Conservation (phyloP, 1,139 yeast genomes). For the Saccharomyces hybrid region DNA sequence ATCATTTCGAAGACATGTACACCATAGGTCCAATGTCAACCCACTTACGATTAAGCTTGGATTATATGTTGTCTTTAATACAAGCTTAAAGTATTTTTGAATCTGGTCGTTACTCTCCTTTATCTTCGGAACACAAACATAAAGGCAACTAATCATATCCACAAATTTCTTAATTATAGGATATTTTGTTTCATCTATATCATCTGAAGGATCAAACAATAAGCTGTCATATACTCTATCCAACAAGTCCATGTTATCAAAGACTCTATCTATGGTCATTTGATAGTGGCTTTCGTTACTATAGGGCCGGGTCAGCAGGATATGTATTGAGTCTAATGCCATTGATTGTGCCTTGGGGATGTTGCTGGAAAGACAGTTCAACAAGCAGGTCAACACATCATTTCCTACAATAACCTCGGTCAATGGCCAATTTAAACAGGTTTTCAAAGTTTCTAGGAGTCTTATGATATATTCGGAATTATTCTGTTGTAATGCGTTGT, state of each 20-base stretch:
- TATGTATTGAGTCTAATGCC: conserved; percentile 87
- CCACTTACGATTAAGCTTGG: conserved; percentile 88
- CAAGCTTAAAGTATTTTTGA: conserved; percentile 57
- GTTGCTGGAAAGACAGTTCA: conserved; percentile 54
- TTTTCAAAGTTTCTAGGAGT: conserved; percentile 73
- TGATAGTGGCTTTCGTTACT: conserved; percentile 64
- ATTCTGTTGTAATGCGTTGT: conserved; percentile 41
- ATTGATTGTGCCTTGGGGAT: conserved; percentile 65
- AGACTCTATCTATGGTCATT: conserved; percentile 72
- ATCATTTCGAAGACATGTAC: conserved; percentile 75
- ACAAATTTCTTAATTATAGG: conserved; percentile 81
- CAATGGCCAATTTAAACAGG: conserved; percentile 86
- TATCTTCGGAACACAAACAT: conserved; percentile 42
- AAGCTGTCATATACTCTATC: conserved; percentile 57
- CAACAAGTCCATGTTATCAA: conserved; percentile 64
- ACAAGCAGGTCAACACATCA: conserved; percentile 58
- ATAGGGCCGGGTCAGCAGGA: conserved; percentile 77
- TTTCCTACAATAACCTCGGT: conserved; percentile 65
- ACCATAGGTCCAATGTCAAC: conserved; percentile 89
- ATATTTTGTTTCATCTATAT: conserved; percentile 70
- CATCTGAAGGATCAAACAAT: conserved; percentile 57
- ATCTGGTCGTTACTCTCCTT: conserved; percentile 28
- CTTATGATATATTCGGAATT: conserved; percentile 51
- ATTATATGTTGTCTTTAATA: conserved; percentile 72
- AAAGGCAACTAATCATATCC: conserved; percentile 85